Evolutionary conservation across 805 yeast genomes (phyloP).

Genomic region (Ogataea henricii): DNA sequence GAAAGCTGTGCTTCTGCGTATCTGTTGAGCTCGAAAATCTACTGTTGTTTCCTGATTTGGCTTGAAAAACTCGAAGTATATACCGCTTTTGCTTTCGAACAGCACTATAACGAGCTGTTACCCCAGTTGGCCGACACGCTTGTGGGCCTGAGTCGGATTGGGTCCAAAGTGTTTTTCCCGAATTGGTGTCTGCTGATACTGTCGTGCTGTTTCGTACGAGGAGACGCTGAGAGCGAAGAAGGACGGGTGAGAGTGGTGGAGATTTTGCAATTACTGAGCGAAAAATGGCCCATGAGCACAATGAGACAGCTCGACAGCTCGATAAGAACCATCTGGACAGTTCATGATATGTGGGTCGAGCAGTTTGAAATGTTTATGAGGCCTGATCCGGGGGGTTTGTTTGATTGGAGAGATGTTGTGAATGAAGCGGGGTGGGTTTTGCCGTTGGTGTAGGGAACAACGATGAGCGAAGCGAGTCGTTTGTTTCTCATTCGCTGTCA

Average conservation of each 20-base stretch:
- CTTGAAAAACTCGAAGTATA: constrained; percentile 11
- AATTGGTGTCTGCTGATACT: constrained; percentile 35
- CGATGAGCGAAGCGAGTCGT: too few relatives aligned
- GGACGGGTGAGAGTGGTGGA: constrained; percentile 22
- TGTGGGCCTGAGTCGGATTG: constrained; percentile 12
- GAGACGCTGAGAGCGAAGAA: constrained; percentile 11
- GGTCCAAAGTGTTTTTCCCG: constrained; percentile 29
- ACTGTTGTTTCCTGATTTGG: constrained; percentile 20
- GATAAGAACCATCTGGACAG: constrained; percentile 34
- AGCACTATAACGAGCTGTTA: constrained; percentile 6
- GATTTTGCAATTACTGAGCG: constrained; percentile 22
- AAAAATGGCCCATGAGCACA: constrained; percentile 33
- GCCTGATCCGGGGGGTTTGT: constrained; percentile 1
- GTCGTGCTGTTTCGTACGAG: constrained; percentile 20
- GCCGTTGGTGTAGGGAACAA: constrained; percentile 31
- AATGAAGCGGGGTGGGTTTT: constrained; percentile 26
- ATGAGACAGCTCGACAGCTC: constrained; percentile 25
- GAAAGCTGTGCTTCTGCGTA: constrained; percentile 27
- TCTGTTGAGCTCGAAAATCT: constrained; percentile 21
- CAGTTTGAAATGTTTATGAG: constrained; percentile 12
- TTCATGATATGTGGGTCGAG: constrained; percentile 23
- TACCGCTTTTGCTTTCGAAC: constrained; percentile 11
- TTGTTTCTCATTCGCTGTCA: too few relatives aligned
- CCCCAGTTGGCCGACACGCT: constrained; percentile 16
- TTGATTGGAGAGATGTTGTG: constrained; percentile 35